These are phyloP conservation scores for Verticillium isaacii DNA, from an alignment of 2,329 filamentous ascomycete genomes.

Conservation along the genomic window DNA sequence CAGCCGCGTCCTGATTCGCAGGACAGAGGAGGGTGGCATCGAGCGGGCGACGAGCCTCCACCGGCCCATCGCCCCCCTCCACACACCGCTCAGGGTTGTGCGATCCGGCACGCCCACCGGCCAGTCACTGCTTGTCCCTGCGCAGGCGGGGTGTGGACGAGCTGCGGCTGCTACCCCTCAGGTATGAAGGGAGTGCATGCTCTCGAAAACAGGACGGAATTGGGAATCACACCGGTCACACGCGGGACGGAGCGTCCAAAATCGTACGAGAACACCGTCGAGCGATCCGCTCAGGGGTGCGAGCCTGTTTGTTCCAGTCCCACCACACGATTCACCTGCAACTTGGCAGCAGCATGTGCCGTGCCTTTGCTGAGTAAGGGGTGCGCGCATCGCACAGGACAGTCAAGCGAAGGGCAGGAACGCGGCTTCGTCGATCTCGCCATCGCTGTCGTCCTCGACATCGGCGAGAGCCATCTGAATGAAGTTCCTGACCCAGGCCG, in stretches of 20 bases:
- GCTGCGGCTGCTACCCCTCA: not conserved
- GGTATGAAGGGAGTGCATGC: not conserved
- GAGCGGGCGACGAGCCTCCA: not conserved
- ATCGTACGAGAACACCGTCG: not conserved
- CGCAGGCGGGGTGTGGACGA: not conserved
- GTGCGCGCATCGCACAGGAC: constrained; percentile 3
- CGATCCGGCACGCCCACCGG: not conserved
- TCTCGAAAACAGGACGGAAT: not conserved
- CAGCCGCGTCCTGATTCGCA: not conserved
- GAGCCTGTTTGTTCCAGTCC: not conserved
- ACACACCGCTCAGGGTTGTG: not conserved
- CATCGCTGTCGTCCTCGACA: constrained; percentile 44
- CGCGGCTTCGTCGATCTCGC: constrained; percentile 18
- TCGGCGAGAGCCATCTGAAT: constrained; percentile 50
- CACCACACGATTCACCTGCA: not conserved
- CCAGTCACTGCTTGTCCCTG: not conserved
- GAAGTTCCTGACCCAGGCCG: constrained; percentile 50
- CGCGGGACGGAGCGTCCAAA: not conserved
- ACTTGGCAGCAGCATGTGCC: not conserved
- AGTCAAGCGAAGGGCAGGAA: constrained; percentile 1
- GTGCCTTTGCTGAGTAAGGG: not conserved
- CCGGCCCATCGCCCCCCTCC: not conserved
- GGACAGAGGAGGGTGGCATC: not conserved
- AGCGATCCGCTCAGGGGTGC: not conserved
- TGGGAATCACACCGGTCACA: not conserved